Evolutionary conservation across 192 early-diverging fungal species (phyloP), one percentile per base, ranked within the genome.

Genomic region (Chytriomyces confervae): DNA sequence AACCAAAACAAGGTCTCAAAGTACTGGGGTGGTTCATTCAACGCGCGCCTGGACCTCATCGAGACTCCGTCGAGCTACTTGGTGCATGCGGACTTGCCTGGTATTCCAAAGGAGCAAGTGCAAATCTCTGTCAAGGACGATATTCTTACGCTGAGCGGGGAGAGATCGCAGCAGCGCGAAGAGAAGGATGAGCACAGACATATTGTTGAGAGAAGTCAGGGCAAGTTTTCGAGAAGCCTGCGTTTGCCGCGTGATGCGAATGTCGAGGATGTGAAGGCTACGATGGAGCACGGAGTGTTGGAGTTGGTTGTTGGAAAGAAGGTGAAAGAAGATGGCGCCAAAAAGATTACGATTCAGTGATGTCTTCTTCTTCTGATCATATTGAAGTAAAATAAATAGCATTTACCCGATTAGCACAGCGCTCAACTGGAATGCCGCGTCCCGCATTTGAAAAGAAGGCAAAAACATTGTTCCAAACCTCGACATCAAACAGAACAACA

Each of bases 211-310:
- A 62, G 85, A 23, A 78, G 69, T 10, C 80, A 72, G 50, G 85
- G 85, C 66, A 48, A 71, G 66, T 86, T 86, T 77, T 27, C 24
- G 9, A 66, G 85, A 11, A 47, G 61, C 20, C 10, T 86, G 36
- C 62, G 81, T 10, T 49, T 85, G 44, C 85, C 85, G 49, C 36
- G 47, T n/a, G 80, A 86, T 62, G 83, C 77, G 10, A 53, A 86
- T 18, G 46, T 78, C 11, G 83, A 85, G 13, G 66, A 80, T 3
- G 64, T 66, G 43, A 48, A 46, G 9, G 83, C 85, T 16, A 49
- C 18, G 20, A 80, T 86, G 72, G 73, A 85, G 13, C 67, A 86
- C 57, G 85, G 85, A 44, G 85, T 86, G 0, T 63, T 86, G 63
- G 43, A 79, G 49, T 44, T 86, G 16, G 50, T 23, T 43, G 48